Evolutionary conservation across 2,329 filamentous ascomycete genomes (phyloP).

Genomic region (Fusarium verticillioides): DNA sequence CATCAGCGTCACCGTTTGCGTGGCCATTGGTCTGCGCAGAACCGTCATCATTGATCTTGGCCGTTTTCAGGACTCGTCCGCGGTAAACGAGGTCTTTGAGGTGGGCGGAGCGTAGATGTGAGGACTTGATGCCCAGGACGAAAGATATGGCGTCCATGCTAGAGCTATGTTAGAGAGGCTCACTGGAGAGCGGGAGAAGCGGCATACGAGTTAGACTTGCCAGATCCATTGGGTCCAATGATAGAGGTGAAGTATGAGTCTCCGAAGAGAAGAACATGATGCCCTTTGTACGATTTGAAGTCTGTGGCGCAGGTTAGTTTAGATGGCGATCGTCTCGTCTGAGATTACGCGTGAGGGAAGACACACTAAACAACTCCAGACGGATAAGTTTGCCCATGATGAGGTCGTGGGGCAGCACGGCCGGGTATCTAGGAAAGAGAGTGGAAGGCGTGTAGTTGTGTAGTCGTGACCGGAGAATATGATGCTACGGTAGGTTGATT

Average conservation of each 20-base stretch:
- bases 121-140: conserved; percentile 97
- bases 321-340: not conserved
- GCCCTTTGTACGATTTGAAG: conserved; percentile 99
- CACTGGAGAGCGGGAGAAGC: not conserved
- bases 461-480: conserved; percentile 9
- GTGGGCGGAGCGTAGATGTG: conserved; percentile 94
- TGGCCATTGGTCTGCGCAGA: conserved; percentile 74
- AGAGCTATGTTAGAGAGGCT: conserved; percentile 23
- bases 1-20: conserved; percentile 69
- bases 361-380: conserved; percentile 90
- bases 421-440: conserved; percentile 12
- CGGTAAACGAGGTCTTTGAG: conserved; percentile 96
- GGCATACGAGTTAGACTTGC: conserved; percentile 95
- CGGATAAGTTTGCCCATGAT: conserved; percentile 96
- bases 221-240: conserved; percentile 98
- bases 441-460: conserved; percentile 3
- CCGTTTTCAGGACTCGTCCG: conserved; percentile 89
- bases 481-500: conserved; percentile 6
- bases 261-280: conserved; percentile 92
- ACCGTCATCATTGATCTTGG: conserved; percentile 91
- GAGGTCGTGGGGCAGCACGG: conserved; percentile 43
- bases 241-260: conserved; percentile 99
- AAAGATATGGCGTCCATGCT: conserved; percentile 99
- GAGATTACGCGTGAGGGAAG: not conserved
- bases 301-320: conserved; percentile 62